Conservation (phyloP, 2,329 filamentous ascomycete species). For the Sordariomycetes sp. region DNA sequence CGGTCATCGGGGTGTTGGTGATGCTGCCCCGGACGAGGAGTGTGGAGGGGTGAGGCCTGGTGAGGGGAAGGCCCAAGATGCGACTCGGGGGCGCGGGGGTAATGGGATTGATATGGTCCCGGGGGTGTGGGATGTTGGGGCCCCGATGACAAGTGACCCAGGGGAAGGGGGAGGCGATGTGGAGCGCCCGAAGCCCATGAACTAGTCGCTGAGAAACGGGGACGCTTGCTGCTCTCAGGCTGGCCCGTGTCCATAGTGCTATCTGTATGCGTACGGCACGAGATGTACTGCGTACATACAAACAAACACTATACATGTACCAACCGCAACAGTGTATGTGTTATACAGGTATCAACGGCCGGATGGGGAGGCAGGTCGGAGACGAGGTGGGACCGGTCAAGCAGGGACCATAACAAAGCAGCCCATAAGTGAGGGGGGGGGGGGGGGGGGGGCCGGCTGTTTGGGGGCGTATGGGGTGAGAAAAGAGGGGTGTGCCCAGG, state of each 20-base stretch:
- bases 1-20: conserved; percentile 32
- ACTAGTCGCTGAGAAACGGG: conserved; percentile 32
- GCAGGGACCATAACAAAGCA: conserved; percentile 9
- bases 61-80: conserved; percentile 8
- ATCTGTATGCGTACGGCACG: conserved; percentile 19
- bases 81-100: conserved; percentile 10
- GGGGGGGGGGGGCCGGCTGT: background rate
- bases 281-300: conserved; percentile 16
- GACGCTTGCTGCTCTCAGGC: conserved; percentile 41
- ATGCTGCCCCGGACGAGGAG: conserved; percentile 14
- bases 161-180: conserved; percentile 33
- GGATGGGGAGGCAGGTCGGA: conserved; percentile 4
- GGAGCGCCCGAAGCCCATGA: conserved; percentile 34
- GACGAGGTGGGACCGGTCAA: conserved; percentile 8
- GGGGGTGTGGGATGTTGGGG: conserved; percentile 16
- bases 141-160: conserved; percentile 15
- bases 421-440: conserved; percentile 21
- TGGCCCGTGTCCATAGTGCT: conserved; percentile 45
- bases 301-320: conserved; percentile 9
- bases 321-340: conserved; percentile 7
- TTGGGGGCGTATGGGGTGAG: conserved; percentile 2
- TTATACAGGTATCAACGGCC: conserved; percentile 5
- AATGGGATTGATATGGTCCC: conserved; percentile 21
- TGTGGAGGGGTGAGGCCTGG: conserved; percentile 14
- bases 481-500: conserved; percentile 3